These are phyloP conservation scores for Cystobasidium sp. DNA, from an alignment of 1,284 basidiomycete species.

Conservation along the genomic window DNA sequence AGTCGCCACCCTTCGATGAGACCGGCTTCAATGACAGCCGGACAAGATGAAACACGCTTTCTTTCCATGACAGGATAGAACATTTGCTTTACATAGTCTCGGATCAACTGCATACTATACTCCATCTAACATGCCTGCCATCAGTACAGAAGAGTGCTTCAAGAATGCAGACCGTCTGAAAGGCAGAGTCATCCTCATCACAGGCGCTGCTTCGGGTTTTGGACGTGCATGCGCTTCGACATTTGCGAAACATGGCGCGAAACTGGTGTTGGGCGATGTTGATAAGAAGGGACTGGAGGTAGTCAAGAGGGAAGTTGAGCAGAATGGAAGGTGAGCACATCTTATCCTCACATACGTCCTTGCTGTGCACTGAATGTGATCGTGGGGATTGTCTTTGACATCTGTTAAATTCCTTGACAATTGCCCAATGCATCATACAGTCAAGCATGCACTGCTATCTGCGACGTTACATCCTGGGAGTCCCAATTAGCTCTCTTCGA, in stretches of 20 bases:
- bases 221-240: slow-evolving; percentile 62
- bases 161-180: slow-evolving; percentile 59
- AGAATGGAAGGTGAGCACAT: slow-evolving; percentile 61
- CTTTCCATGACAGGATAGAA: too few relatives aligned
- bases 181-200: slow-evolving; percentile 64
- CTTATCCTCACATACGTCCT: neutral
- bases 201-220: slow-evolving; percentile 65
- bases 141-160: slow-evolving; percentile 57
- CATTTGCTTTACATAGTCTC: neutral
- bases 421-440: slow-evolving; percentile 54
- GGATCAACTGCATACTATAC: neutral
- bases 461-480: slow-evolving; percentile 65
- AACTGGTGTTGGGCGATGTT: slow-evolving; percentile 65
- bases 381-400: neutral
- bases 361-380: neutral
- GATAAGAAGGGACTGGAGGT: slow-evolving; percentile 60
- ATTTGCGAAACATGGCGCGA: slow-evolving; percentile 63
- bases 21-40: slow-evolving; percentile 5
- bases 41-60: neutral
- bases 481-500: slow-evolving; percentile 64
- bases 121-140: slow-evolving; percentile 29
- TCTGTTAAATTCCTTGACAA: neutral
- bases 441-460: slow-evolving; percentile 60
- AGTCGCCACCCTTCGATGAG: neutral
- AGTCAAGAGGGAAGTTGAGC: slow-evolving; percentile 60